phyloP scores from a whole-genome alignment of 352 stramenopile species.

The Phytophthora chlamydospora region DNA sequence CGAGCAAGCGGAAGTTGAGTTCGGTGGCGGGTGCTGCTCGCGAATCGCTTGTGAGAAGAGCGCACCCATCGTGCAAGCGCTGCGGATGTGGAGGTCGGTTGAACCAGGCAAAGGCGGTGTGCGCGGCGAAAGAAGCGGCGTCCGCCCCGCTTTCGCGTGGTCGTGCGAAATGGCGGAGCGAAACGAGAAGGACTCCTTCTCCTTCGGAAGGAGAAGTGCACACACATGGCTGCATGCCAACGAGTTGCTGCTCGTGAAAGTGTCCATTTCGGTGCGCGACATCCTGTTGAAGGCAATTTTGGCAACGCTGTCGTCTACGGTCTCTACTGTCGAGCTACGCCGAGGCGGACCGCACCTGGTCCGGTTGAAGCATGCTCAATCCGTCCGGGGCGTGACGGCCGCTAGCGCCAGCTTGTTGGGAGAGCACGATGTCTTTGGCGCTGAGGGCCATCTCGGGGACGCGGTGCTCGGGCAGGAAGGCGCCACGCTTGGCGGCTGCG shows the following conservation, averaged over 20 bases:
- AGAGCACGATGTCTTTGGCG: slow-evolving; percentile 44
- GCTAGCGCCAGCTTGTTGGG: slow-evolving; percentile 1
- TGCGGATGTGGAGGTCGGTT: too few species aligned
- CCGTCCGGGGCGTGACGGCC: neutral
- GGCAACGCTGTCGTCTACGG: neutral
- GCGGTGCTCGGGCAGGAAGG: slow-evolving; percentile 47
- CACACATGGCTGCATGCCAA: too few species aligned
- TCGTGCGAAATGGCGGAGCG: too few species aligned
- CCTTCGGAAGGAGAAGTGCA: too few species aligned
- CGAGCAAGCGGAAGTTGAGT: slow-evolving; percentile 10
- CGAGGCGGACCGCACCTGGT: slow-evolving; percentile 25
- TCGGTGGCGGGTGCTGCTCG: neutral
- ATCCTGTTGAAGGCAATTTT: slow-evolving; percentile 15
- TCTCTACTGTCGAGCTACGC: slow-evolving; percentile 15
- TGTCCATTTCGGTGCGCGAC: neutral
- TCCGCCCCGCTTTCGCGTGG: too few species aligned
- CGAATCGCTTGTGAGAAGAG: too few species aligned
- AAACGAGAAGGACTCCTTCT: too few species aligned
- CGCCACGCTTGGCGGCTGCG: slow-evolving; percentile 51
- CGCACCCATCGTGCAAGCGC: too few species aligned
- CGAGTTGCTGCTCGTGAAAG: neutral
- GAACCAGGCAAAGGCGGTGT: too few species aligned
- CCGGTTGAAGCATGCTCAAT: slow-evolving; percentile 12
- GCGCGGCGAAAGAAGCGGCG: too few species aligned
- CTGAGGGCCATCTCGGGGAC: slow-evolving; percentile 63